Percentiles rank a stretch among this genome's conserved stretches.
Conservation (phyloP, 345 rosid genomes). For the Gossypium herbaceum region DNA sequence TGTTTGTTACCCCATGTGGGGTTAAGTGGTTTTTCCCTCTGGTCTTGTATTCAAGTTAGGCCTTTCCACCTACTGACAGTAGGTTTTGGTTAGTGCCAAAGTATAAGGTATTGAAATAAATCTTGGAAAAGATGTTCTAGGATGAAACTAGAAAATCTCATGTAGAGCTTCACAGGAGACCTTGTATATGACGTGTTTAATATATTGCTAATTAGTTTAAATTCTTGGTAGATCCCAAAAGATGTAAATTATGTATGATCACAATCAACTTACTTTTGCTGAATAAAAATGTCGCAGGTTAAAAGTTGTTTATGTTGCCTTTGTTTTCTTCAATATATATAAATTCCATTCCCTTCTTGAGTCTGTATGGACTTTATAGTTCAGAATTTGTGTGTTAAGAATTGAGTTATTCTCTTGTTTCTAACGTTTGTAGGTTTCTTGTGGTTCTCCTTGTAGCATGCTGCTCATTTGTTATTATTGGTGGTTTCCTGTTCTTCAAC, state of each 20-base stretch:
- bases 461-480: constrained; percentile 76
- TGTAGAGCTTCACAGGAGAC: not conserved
- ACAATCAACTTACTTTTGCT: not conserved
- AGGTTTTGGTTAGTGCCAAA: not conserved
- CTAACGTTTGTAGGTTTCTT: constrained; percentile 57
- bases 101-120: not conserved
- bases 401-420: constrained; percentile 17
- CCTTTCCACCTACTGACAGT: not conserved
- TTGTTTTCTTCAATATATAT: not conserved
- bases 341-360: not conserved
- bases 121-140: not conserved
- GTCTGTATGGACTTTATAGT: not conserved
- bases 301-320: not conserved
- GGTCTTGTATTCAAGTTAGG: not conserved
- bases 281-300: not conserved
- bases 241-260: too few species aligned
- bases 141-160: not conserved
- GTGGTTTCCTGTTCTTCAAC: constrained; percentile 77
- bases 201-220: not conserved
- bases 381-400: constrained; percentile 1
- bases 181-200: not conserved
- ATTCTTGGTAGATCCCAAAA: not conserved
- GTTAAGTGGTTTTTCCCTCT: not conserved
- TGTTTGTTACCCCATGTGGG: not conserved
- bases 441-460: constrained; percentile 74